Evolutionary conservation across 257 asterid genomes (phyloP), one percentile per base, ranked within the genome.

Genomic region (Leptodermis oblonga): DNA sequence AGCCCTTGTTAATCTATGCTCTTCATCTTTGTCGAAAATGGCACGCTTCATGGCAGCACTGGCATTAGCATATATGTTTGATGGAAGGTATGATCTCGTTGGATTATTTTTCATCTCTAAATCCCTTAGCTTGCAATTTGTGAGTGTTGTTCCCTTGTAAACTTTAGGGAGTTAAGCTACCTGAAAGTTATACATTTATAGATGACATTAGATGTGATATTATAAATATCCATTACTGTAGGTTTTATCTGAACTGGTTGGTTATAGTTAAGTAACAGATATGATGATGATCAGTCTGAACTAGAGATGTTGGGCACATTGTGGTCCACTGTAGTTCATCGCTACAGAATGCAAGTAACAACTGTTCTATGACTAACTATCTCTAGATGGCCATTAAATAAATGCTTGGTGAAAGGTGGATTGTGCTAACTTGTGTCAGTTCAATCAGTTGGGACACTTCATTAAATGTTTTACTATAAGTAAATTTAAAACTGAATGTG

Each of bases 41-140:
- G 97, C 98, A 18, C 97, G 98, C 43, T 90, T 92, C 85, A 89
- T 92, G 96, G 89, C 98, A 45, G 89, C 98, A 5, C 77, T 92
- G 79, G 96, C 97, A 26, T 82, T 92, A 66, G 81, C 98, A 34
- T 92, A 90, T 87, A 88, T 92, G 90, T 88, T 88, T 60, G 98
- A 92, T 51, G 95, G 96, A 75, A 90, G 98, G 98, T 90, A 86
- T 68, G 36, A 22, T 54, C 45, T 65, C 51, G 60, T 23, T 36
- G 48, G 33, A 52, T 39, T 28, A n/a, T 64, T 64, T 64, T 7
- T 42, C 36, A 42, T 64, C 55, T 42, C 54, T 41, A 42, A 14
- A 22, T 39, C 23, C 53, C 13, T 22, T 62, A 20, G 67, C 49
- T 41, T 36, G 43, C 67, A 1, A 23, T 36, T 62, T 41, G 39